These are phyloP conservation scores for Vigna reflexopilosa DNA, from an alignment of 306 rosid genomes.

Conservation along the genomic window DNA sequence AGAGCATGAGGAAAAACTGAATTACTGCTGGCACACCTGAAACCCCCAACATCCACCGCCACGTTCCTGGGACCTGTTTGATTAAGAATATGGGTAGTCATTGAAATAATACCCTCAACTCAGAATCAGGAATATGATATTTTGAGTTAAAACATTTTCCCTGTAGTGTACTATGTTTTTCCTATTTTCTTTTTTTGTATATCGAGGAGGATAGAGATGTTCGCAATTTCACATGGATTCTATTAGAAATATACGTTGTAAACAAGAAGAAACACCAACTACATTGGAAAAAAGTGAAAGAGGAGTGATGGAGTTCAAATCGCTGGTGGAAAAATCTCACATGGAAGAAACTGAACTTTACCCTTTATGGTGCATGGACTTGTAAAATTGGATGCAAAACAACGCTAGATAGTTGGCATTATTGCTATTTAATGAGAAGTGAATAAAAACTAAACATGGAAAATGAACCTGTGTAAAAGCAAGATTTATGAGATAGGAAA, in stretches of 20 bases:
- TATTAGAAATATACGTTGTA: background rate
- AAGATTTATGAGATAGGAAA: slow-evolving; percentile 88
- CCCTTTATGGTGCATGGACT: background rate
- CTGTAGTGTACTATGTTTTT: slow-evolving; percentile 5
- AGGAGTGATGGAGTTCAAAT: slow-evolving; percentile 8
- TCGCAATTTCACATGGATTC: background rate
- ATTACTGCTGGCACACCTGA: slow-evolving; percentile 80
- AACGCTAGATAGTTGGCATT: background rate
- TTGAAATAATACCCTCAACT: slow-evolving; percentile 18
- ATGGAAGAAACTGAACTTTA: slow-evolving; percentile 3
- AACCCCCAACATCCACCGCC: slow-evolving; percentile 98
- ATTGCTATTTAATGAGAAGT: background rate
- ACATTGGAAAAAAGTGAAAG: slow-evolving; percentile 3
- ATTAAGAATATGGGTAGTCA: slow-evolving; percentile 28
- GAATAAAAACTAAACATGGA: background rate
- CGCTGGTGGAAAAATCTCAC: slow-evolving; percentile 1
- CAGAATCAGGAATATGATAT: slow-evolving; percentile 3
- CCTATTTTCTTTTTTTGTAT: background rate
- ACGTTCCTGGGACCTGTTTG: slow-evolving; percentile 89
- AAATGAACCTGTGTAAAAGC: slow-evolving; percentile 53
- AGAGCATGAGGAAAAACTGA: slow-evolving; percentile 81
- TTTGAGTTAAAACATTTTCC: background rate
- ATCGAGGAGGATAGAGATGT: background rate
- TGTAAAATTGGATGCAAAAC: slow-evolving; percentile 7
- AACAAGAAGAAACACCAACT: background rate